Evolutionary conservation across 1,139 yeast species (phyloP).

Genomic region (Candida sp.): DNA sequence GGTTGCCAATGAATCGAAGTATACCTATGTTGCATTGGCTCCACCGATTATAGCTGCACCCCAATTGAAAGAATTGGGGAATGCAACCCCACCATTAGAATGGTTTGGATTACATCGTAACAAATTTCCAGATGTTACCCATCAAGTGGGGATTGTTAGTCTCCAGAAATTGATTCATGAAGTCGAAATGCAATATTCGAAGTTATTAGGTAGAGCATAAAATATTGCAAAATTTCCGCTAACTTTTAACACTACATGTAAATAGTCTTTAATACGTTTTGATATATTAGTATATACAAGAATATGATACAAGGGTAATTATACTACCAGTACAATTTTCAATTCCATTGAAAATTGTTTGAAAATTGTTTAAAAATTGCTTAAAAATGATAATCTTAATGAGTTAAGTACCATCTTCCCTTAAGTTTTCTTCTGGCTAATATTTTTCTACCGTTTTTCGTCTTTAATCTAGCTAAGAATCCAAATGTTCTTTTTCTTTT

Average conservation of each 20-base stretch:
- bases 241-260: background rate
- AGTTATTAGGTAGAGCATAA: slow-evolving; percentile 36
- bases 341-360: too few species aligned
- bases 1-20: slow-evolving; percentile 60
- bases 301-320: background rate
- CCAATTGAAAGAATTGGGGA: slow-evolving; percentile 84
- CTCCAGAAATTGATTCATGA: slow-evolving; percentile 72
- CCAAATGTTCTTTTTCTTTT: slow-evolving; percentile 91
- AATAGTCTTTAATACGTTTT: background rate
- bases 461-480: slow-evolving; percentile 80
- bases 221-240: background rate
- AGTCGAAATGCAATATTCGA: slow-evolving; percentile 50
- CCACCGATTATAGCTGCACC: slow-evolving; percentile 89
- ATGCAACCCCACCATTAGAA: slow-evolving; percentile 96
- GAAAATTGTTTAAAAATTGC: too few species aligned
- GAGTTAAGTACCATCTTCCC: slow-evolving; percentile 93
- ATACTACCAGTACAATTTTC: background rate
- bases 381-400: slow-evolving; percentile 31
- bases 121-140: slow-evolving; percentile 82
- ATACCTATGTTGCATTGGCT: slow-evolving; percentile 58
- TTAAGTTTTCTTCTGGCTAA: slow-evolving; percentile 77
- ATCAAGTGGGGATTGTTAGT: slow-evolving; percentile 70
- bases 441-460: slow-evolving; percentile 77
- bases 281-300: background rate
- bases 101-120: slow-evolving; percentile 95